phyloP scores from a whole-genome alignment of 169 alveolate species.

The Amoebophrya sp. region DNA sequence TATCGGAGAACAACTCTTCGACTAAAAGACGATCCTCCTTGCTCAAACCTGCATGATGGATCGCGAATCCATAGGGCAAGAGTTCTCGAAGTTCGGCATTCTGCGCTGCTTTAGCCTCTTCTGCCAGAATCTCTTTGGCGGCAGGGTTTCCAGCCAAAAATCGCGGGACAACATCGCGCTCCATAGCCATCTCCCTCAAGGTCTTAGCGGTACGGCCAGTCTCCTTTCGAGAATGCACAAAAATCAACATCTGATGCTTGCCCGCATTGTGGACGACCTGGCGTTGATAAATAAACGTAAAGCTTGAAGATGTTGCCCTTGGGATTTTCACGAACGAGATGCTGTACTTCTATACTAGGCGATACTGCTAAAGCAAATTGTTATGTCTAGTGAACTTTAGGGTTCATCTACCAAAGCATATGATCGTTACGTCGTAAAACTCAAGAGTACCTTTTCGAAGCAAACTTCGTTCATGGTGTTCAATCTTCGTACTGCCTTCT shows the following conservation, averaged over 20 bases:
- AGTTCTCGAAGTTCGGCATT: conserved; percentile 91
- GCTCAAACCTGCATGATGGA: conserved; percentile 99
- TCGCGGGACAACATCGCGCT: conserved; percentile 66
- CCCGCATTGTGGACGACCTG: conserved; percentile 71
- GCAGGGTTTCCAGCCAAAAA: conserved; percentile 80
- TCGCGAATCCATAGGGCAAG: conserved; percentile 95
- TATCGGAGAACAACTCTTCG: conserved; percentile 94
- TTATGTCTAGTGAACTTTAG: too few relatives aligned
- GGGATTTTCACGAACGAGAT: too few relatives aligned
- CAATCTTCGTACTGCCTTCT: conserved; percentile 89
- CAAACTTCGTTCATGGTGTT: conserved; percentile 90
- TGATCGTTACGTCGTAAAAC: too few relatives aligned
- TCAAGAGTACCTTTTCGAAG: conserved; percentile 82
- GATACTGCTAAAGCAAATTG: too few relatives aligned
- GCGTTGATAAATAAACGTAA: conserved; percentile 25
- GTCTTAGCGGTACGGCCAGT: conserved; percentile 91
- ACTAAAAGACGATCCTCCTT: conserved; percentile 92
- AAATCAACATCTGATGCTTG: conserved; percentile 86
- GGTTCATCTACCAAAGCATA: too few relatives aligned
- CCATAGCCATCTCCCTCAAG: conserved; percentile 83
- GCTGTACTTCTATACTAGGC: too few relatives aligned
- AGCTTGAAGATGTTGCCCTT: too few relatives aligned
- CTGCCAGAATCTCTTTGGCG: conserved; percentile 77
- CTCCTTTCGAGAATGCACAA: conserved; percentile 98
- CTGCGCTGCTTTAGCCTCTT: conserved; percentile 78